Percentiles rank a stretch among this genome's conserved stretches.
Evolutionary conservation across 805 yeast species (phyloP).

Genomic region (Metschnikowia hibisci): DNA sequence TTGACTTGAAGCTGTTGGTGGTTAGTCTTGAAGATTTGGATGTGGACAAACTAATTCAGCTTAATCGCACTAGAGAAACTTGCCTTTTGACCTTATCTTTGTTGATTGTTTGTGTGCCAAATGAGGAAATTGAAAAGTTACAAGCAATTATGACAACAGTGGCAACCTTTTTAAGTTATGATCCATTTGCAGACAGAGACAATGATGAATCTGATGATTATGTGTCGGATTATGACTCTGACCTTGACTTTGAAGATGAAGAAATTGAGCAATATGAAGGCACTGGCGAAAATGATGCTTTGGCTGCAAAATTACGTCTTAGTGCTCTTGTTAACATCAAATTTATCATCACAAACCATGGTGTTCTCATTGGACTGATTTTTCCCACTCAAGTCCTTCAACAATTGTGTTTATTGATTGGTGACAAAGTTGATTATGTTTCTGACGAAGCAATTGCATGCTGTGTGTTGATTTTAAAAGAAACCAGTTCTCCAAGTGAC

Average conservation of each 20-base stretch:
- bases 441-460: conserved; percentile 41
- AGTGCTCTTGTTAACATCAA: conserved; percentile 44
- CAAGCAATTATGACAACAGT: conserved; percentile 18
- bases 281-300: conserved; percentile 42
- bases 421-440: conserved; percentile 49
- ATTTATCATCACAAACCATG: conserved; percentile 34
- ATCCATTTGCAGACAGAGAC: conserved; percentile 24
- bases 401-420: conserved; percentile 28
- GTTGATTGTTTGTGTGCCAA: conserved; percentile 20
- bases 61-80: conserved; percentile 50
- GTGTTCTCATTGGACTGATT: conserved; percentile 32
- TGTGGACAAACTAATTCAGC: conserved; percentile 39
- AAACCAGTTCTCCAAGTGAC: conserved; percentile 32
- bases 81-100: conserved; percentile 42
- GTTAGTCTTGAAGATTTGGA: conserved; percentile 36
- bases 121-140: conserved; percentile 7
- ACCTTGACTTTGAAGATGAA: conserved; percentile 34
- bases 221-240: conserved; percentile 20
- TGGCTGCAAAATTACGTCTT: conserved; percentile 61
- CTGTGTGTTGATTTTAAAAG: background rate
- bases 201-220: conserved; percentile 24
- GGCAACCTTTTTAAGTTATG: conserved; percentile 25
- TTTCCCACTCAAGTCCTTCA: conserved; percentile 28
- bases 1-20: conserved; percentile 4
- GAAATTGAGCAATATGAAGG: conserved; percentile 31